phyloP scores from a whole-genome alignment of 495 filamentous ascomycete genomes.

The Geopyxis carbonaria region DNA sequence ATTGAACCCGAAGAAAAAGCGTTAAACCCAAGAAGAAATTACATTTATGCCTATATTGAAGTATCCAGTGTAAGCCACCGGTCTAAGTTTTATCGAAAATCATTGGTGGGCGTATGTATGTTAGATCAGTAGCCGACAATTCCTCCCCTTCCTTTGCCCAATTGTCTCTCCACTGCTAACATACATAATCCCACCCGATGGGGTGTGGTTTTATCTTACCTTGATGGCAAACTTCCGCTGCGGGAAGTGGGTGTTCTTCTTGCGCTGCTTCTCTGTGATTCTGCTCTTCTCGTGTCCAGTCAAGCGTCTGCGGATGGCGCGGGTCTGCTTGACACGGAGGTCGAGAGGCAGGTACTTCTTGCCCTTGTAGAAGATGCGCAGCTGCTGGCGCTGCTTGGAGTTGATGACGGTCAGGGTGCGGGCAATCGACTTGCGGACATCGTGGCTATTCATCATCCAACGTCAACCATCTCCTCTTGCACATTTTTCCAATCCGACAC shows the following conservation, averaged over 20 bases:
- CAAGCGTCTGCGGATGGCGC: slow-evolving; percentile 82
- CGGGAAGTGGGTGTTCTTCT: slow-evolving; percentile 89
- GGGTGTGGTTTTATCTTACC: slow-evolving; percentile 38
- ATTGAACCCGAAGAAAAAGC: slow-evolving; percentile 7
- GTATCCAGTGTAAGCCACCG: too few species aligned
- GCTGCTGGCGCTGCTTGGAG: slow-evolving; percentile 90
- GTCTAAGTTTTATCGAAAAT: too few species aligned
- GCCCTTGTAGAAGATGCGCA: slow-evolving; percentile 97
- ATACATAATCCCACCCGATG: slow-evolving; percentile 1
- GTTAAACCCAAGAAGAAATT: slow-evolving; percentile 10
- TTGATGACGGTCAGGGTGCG: slow-evolving; percentile 98
- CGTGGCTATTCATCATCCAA: slow-evolving; percentile 46
- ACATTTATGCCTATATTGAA: slow-evolving; percentile 16
- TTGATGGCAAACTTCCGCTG: slow-evolving; percentile 97
- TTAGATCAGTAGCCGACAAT: background rate
- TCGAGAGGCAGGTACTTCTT: slow-evolving; percentile 98
- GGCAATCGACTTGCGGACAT: slow-evolving; percentile 98
- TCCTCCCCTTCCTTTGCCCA: background rate
- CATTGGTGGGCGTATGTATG: background rate
- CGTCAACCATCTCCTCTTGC: slow-evolving; percentile 6
- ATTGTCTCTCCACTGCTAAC: background rate
- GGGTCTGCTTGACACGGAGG: slow-evolving; percentile 91
- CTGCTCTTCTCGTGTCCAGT: slow-evolving; percentile 70
- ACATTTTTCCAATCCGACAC: background rate
- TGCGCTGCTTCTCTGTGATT: slow-evolving; percentile 76